Conservation (phyloP, 2,329 filamentous ascomycete species). For the Aspergillus melleus region DNA sequence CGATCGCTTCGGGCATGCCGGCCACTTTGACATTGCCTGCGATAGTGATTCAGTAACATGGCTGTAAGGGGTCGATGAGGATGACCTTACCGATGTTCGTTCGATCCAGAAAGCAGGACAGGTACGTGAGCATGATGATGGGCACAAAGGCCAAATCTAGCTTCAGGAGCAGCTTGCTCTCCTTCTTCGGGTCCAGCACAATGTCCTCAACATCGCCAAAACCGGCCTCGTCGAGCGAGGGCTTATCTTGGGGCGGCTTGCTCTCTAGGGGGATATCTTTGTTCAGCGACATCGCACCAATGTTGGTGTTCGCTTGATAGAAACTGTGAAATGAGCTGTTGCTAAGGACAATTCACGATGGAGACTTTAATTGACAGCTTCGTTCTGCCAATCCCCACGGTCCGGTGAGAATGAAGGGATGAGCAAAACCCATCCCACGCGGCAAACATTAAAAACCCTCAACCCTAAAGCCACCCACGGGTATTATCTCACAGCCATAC, state of each 20-base stretch:
- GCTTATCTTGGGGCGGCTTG: slow-evolving; percentile 14
- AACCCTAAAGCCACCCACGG: neutral
- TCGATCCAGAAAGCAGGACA: slow-evolving; percentile 58
- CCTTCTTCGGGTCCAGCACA: slow-evolving; percentile 46
- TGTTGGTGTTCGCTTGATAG: too few species aligned
- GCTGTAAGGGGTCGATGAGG: neutral
- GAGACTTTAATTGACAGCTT: too few species aligned
- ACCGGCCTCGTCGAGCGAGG: slow-evolving; percentile 12
- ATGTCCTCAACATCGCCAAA: slow-evolving; percentile 24
- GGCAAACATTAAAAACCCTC: neutral
- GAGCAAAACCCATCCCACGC: too few species aligned
- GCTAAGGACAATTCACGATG: too few species aligned
- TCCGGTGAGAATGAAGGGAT: too few species aligned
- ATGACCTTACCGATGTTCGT: slow-evolving; percentile 49
- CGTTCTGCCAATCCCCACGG: too few species aligned
- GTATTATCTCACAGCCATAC: neutral
- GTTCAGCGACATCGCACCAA: neutral
- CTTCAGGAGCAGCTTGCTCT: slow-evolving; percentile 49
- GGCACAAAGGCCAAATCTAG: slow-evolving; percentile 52
- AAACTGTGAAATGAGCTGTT: too few species aligned
- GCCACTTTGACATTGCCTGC: slow-evolving; percentile 51
- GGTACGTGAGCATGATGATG: slow-evolving; percentile 57
- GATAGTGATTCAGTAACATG: neutral
- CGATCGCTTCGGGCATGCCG: slow-evolving; percentile 49
- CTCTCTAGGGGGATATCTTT: slow-evolving; percentile 4